Conservation (phyloP, 441 rosid species). For the Breynia disticha region DNA sequence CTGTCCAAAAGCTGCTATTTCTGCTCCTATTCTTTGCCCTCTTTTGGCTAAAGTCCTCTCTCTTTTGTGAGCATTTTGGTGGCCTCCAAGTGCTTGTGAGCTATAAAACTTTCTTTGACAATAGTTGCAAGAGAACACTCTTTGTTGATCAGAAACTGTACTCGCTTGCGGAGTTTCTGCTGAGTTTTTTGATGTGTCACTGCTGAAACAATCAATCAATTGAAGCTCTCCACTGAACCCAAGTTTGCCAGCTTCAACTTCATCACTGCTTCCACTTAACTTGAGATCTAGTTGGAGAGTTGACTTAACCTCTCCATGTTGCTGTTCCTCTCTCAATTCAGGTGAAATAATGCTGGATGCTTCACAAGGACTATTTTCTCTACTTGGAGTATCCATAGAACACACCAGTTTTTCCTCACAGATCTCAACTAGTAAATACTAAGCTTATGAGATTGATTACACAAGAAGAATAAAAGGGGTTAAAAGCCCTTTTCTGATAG, state of each 20-base stretch:
- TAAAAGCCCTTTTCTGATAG: constrained; percentile 9
- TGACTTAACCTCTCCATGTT: constrained; percentile 15
- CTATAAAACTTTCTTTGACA: constrained; percentile 78
- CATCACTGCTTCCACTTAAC: constrained; percentile 21
- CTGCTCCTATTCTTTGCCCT: constrained; percentile 39
- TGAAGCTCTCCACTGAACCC: constrained; percentile 51
- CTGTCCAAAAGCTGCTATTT: constrained; percentile 35
- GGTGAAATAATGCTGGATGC: constrained; percentile 21
- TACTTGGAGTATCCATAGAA: constrained; percentile 28
- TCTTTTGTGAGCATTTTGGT: constrained; percentile 87
- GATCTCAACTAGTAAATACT: constrained; percentile 11
- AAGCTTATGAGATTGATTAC: constrained; percentile 11
- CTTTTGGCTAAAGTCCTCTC: constrained; percentile 68
- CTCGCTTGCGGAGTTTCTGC: constrained; percentile 18
- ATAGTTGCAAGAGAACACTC: constrained; percentile 73
- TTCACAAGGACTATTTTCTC: constrained; percentile 26
- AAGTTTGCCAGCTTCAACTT: constrained; percentile 2
- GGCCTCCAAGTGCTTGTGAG: constrained; percentile 91
- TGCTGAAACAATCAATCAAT: constrained; percentile 42
- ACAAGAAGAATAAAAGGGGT: constrained; percentile 3
- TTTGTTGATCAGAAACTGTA: constrained; percentile 27
- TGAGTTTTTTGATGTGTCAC: constrained; percentile 20
- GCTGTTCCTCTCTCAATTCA: constrained; percentile 11
- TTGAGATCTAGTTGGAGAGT: constrained; percentile 28
- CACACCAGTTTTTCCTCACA: constrained; percentile 5